Conservation (phyloP, 2,329 filamentous ascomycete genomes). For the Xylaria sp. region DNA sequence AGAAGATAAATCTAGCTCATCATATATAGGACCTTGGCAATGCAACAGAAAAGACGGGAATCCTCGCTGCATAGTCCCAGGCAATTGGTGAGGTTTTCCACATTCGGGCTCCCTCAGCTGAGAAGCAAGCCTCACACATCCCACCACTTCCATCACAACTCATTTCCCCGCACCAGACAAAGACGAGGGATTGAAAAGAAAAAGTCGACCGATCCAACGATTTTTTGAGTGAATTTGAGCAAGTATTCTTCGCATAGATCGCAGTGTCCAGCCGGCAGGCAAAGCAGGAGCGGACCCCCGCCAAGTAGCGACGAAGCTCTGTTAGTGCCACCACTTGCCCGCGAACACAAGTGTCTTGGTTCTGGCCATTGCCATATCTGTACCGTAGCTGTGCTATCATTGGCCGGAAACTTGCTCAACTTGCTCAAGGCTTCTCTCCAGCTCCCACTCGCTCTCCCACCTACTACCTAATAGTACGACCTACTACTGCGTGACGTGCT, state of each 20-base stretch:
- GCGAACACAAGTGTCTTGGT: not conserved
- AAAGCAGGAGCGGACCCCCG: constrained; percentile 4
- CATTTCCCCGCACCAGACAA: constrained; percentile 10
- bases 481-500: not conserved
- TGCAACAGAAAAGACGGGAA: not conserved
- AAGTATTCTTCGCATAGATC: constrained; percentile 25
- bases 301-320: constrained; percentile 7
- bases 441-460: not conserved
- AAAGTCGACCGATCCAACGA: constrained; percentile 2
- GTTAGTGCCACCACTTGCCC: not conserved
- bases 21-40: not conserved
- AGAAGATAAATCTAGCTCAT: not conserved
- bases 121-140: not conserved
- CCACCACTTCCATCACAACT: not conserved
- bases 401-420: constrained; percentile 33
- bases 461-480: not conserved
- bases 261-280: constrained; percentile 14
- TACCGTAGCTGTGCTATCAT: constrained; percentile 7
- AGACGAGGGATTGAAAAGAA: not conserved
- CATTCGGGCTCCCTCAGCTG: not conserved
- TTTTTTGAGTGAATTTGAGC: constrained; percentile 33
- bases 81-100: not conserved
- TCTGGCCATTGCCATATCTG: constrained; percentile 27
- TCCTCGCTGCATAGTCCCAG: not conserved
- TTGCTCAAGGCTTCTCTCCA: constrained; percentile 17